Conservation (phyloP, 176 grass and related monocot species). For the Musa troglodytarum region DNA sequence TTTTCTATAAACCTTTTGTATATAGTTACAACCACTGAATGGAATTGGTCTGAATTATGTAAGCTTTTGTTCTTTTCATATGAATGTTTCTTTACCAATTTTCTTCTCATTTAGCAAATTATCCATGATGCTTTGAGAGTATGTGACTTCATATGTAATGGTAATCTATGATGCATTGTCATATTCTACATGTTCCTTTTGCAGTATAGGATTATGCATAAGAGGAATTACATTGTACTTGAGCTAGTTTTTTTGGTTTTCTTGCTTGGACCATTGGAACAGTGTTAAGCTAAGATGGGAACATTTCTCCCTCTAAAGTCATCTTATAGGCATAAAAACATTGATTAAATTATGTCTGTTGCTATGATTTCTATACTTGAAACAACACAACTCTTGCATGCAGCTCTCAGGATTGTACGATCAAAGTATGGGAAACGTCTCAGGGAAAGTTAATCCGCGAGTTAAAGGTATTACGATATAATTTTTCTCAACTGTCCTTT, state of each 20-base stretch:
- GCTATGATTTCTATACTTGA: background rate
- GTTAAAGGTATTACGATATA: slow-evolving; percentile 49
- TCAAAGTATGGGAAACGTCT: slow-evolving; percentile 96
- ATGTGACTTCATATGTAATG: background rate
- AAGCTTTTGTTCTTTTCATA: background rate
- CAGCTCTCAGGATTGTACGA: slow-evolving; percentile 95
- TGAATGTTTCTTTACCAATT: background rate
- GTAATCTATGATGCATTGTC: background rate
- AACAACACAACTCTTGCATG: slow-evolving; percentile 2
- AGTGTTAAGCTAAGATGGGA: too few species aligned
- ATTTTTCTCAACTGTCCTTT: background rate
- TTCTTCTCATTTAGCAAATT: background rate
- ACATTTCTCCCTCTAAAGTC: background rate
- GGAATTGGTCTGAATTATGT: background rate
- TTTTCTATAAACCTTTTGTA: background rate
- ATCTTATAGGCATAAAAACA: background rate
- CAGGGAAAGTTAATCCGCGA: slow-evolving; percentile 92
- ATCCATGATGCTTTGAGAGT: background rate
- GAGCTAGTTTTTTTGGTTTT: too few species aligned
- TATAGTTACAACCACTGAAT: background rate
- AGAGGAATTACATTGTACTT: too few species aligned
- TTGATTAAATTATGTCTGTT: background rate
- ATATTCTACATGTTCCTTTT: background rate
- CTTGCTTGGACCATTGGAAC: too few species aligned
- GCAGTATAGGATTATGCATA: too few species aligned